phyloP scores from a whole-genome alignment of 495 filamentous ascomycete genomes.

The Aspergillus leporis region DNA sequence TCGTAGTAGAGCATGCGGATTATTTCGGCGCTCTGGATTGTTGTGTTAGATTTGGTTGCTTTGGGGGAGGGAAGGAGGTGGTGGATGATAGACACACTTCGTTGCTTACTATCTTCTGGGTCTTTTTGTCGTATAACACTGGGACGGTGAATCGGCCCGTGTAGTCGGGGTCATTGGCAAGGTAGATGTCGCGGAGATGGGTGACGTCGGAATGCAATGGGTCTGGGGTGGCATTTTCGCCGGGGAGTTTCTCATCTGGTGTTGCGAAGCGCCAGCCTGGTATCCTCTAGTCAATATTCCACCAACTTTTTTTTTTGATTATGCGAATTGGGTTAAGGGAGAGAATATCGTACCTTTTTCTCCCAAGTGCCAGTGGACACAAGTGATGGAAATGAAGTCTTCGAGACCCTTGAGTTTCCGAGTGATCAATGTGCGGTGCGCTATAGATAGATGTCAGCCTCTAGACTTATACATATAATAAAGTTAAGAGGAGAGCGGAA shows the following conservation, averaged over 20 bases:
- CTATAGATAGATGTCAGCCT: conserved; percentile 26
- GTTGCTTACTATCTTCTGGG: conserved; percentile 56
- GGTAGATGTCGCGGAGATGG: conserved; percentile 62
- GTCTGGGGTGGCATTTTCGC: conserved; percentile 54
- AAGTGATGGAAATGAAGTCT: conserved; percentile 63
- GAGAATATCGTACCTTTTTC: conserved; percentile 51
- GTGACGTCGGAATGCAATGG: conserved; percentile 53
- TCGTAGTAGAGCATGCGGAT: conserved; percentile 71
- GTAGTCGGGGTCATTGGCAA: conserved; percentile 60
- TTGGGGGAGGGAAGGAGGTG: too few relatives aligned
- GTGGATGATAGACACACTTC: conserved; percentile 37
- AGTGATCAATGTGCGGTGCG: conserved; percentile 66
- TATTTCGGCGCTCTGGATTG: conserved; percentile 50
- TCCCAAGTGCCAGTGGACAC: conserved; percentile 67
- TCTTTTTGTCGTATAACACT: conserved; percentile 63
- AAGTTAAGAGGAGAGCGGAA: neutral
- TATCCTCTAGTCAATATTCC: neutral
- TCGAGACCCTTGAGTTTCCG: conserved; percentile 68
- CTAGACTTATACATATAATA: neutral
- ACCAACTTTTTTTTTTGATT: neutral
- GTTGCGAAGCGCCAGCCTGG: conserved; percentile 83
- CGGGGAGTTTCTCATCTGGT: conserved; percentile 60
- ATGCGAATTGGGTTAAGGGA: neutral
- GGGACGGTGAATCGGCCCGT: conserved; percentile 63
- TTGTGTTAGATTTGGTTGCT: neutral